These are phyloP conservation scores for Gymnopilus dilepis DNA, from an alignment of 768 basidiomycete genomes.

Conservation along the genomic window DNA sequence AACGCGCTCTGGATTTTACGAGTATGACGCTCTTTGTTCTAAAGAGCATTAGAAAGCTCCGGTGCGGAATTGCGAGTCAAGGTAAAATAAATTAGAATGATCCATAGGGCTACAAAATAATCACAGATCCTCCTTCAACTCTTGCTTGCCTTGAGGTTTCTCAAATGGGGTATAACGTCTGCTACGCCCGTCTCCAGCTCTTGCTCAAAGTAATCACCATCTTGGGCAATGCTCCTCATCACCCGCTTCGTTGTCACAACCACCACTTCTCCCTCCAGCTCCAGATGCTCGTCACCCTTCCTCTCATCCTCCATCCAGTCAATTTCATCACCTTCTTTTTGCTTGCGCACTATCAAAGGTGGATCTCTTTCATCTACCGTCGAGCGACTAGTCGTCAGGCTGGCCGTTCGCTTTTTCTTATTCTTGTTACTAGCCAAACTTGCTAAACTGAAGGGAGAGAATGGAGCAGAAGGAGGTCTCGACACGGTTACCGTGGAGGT, in stretches of 20 bases:
- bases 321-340: conserved; percentile 3
- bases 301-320: conserved; percentile 5
- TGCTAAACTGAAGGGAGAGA: conserved; percentile 15
- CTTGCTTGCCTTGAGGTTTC: conserved; percentile 21
- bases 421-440: conserved; percentile 13
- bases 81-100: conserved; percentile 1
- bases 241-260: conserved; percentile 14
- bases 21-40: too few species aligned
- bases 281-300: not conserved
- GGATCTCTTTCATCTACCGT: not conserved
- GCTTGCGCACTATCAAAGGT: conserved; percentile 5
- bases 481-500: conserved; percentile 15
- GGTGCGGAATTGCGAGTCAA: too few species aligned
- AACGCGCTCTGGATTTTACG: too few species aligned
- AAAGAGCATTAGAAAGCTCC: too few species aligned
- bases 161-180: conserved; percentile 23
- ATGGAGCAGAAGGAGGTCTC: conserved; percentile 14
- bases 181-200: conserved; percentile 21
- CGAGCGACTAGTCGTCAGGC: not conserved
- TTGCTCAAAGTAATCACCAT: conserved; percentile 17
- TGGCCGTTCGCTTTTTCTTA: conserved; percentile 15
- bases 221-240: conserved; percentile 12
- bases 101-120: not conserved
- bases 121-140: conserved; percentile 1
- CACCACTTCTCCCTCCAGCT: conserved; percentile 10